Conservation (phyloP, 495 filamentous ascomycete species). For the Bryoglossum gracile region DNA sequence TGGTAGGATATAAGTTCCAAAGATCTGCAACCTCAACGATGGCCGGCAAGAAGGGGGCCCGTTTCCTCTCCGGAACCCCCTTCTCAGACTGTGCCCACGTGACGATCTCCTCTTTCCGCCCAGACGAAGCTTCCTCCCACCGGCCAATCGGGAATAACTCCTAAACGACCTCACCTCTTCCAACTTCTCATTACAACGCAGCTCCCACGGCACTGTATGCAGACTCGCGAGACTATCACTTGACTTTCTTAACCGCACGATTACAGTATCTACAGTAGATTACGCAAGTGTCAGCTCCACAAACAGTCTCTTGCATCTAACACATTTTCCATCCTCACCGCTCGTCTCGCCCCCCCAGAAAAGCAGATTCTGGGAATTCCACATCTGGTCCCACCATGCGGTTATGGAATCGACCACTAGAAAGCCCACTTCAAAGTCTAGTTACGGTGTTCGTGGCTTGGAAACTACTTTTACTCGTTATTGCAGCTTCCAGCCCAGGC, state of each 20-base stretch:
- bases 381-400: conserved; percentile 14
- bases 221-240: too few relatives aligned
- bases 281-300: neutral
- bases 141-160: neutral
- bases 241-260: too few relatives aligned
- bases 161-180: too few relatives aligned
- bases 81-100: neutral
- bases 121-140: neutral
- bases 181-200: too few relatives aligned
- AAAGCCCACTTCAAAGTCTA: conserved; percentile 17
- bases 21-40: too few relatives aligned
- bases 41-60: too few relatives aligned
- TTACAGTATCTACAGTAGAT: neutral
- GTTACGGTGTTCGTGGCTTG: conserved; percentile 44
- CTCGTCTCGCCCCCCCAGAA: neutral
- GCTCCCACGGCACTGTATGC: too few relatives aligned
- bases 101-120: neutral
- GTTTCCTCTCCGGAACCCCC: too few relatives aligned
- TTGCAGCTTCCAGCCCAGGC: conserved; percentile 58
- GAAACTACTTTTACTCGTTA: conserved; percentile 64
- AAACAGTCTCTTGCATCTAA: conserved; percentile 1
- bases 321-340: conserved; percentile 10
- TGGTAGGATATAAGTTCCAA: too few relatives aligned
- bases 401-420: conserved; percentile 2
- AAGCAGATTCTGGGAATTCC: neutral